Percentiles rank a stretch among this genome's conserved stretches.
These are phyloP conservation scores for Candida michaelii DNA, from an alignment of 805 yeast genomes.

Conservation along the genomic window DNA sequence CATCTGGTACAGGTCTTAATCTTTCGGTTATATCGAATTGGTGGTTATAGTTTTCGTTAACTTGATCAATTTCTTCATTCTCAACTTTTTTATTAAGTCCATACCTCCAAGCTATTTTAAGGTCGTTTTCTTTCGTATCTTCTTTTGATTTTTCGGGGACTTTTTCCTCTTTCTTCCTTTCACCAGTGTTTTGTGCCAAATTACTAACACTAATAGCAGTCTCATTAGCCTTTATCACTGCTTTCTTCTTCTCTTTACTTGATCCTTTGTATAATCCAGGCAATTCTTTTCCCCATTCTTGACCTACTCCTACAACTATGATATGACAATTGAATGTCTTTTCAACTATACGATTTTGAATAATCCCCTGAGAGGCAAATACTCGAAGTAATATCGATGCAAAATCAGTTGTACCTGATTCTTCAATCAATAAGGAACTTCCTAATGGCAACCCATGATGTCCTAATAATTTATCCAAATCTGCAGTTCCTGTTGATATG, in stretches of 20 bases:
- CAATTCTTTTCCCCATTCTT: conserved; percentile 62
- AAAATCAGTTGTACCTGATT: conserved; percentile 86
- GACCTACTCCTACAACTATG: conserved; percentile 60
- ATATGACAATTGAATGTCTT: conserved; percentile 52
- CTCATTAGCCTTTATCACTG: conserved; percentile 55
- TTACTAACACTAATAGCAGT: conserved; percentile 69
- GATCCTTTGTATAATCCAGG: conserved; percentile 79
- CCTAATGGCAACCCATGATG: conserved; percentile 91
- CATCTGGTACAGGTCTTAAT: conserved; percentile 62
- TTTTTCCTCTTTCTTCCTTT: too few species aligned
- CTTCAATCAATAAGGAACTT: conserved; percentile 67
- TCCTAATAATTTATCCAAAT: conserved; percentile 68
- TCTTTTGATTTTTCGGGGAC: conserved; percentile 6
- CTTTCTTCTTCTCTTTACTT: conserved; percentile 62
- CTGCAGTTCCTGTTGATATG: conserved; percentile 76
- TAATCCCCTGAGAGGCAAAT: conserved; percentile 74
- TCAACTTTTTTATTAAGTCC: conserved; percentile 45
- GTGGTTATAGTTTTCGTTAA: conserved; percentile 55
- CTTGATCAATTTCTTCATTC: conserved; percentile 18
- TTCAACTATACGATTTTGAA: conserved; percentile 55
- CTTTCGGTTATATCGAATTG: conserved; percentile 79
- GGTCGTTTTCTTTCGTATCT: conserved; percentile 36
- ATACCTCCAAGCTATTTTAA: conserved; percentile 95
- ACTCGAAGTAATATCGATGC: conserved; percentile 65
- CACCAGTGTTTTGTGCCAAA: conserved; percentile 44